phyloP scores from a whole-genome alignment of 305 asterid species.

The Petunia hybrid region DNA sequence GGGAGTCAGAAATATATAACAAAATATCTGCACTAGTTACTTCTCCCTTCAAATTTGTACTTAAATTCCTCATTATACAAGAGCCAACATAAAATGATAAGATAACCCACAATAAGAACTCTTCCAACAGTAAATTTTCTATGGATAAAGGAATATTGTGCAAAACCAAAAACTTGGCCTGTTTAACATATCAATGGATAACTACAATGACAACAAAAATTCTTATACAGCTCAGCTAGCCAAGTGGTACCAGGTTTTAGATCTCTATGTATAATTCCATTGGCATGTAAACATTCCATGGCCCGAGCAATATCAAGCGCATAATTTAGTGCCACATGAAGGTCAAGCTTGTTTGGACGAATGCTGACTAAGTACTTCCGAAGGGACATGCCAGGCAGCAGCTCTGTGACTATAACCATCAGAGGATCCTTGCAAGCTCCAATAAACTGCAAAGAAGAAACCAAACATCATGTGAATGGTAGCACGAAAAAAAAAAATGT shows the following conservation, averaged over 20 bases:
- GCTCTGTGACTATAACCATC: constrained; percentile 93
- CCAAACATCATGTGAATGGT: not conserved
- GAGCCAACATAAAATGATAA: constrained; percentile 28
- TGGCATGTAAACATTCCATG: constrained; percentile 92
- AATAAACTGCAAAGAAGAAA: constrained; percentile 68
- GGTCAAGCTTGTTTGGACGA: constrained; percentile 85
- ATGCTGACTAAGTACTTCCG: constrained; percentile 74
- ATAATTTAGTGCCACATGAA: constrained; percentile 69
- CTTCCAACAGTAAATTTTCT: constrained; percentile 1
- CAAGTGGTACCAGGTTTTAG: constrained; percentile 85
- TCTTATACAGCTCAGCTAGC: constrained; percentile 46
- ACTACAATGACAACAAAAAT: constrained; percentile 34
- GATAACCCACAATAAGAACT: constrained; percentile 23
- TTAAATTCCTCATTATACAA: constrained; percentile 9
- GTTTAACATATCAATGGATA: constrained; percentile 33
- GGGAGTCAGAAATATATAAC: constrained; percentile 23
- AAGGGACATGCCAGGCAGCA: constrained; percentile 94
- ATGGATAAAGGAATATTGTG: constrained; percentile 20
- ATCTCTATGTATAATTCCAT: constrained; percentile 94
- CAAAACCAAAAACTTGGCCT: not conserved
- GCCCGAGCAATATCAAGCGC: constrained; percentile 95
- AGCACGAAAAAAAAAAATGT: not conserved
- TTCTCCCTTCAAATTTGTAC: constrained; percentile 21
- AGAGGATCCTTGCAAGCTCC: constrained; percentile 99
- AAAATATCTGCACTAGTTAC: constrained; percentile 22